These are phyloP conservation scores for Capsicum chinense DNA, from an alignment of 257 asterid species.

Conservation along the genomic window DNA sequence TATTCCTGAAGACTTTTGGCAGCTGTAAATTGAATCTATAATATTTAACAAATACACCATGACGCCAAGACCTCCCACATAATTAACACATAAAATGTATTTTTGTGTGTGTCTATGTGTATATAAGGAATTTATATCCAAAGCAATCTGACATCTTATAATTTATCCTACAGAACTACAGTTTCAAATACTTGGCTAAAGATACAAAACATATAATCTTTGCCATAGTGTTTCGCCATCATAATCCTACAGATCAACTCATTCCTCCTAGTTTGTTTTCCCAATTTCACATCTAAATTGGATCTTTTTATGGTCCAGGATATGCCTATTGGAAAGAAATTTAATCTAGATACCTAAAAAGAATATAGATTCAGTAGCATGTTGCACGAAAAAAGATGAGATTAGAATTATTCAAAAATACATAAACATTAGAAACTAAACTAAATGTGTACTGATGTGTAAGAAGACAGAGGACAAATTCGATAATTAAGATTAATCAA, in stretches of 20 bases:
- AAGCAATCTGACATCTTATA: not conserved
- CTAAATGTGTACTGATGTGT: not conserved
- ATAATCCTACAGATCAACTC: conserved; percentile 10
- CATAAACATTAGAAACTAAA: conserved; percentile 8
- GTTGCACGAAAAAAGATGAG: conserved; percentile 12
- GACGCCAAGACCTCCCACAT: not conserved
- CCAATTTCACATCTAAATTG: not conserved
- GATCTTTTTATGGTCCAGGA: conserved; percentile 1
- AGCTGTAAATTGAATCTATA: not conserved
- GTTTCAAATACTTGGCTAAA: conserved; percentile 18
- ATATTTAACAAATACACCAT: not conserved
- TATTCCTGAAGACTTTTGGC: not conserved
- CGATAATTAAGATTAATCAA: not conserved
- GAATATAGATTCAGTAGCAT: conserved; percentile 19
- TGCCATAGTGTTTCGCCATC: not conserved
- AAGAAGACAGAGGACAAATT: not conserved
- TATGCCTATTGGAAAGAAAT: not conserved
- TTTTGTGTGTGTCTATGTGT: not conserved
- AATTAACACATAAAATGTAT: not conserved
- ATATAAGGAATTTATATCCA: not conserved
- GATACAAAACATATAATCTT: not conserved
- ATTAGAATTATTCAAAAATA: not conserved
- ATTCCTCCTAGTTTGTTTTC: not conserved
- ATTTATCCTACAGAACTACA: not conserved
- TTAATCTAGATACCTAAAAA: conserved; percentile 9